Percentiles rank a stretch among this genome's conserved stretches.
These are phyloP conservation scores for Scheffersomyces ergatensis DNA, from an alignment of 805 yeast species.

Conservation along the genomic window DNA sequence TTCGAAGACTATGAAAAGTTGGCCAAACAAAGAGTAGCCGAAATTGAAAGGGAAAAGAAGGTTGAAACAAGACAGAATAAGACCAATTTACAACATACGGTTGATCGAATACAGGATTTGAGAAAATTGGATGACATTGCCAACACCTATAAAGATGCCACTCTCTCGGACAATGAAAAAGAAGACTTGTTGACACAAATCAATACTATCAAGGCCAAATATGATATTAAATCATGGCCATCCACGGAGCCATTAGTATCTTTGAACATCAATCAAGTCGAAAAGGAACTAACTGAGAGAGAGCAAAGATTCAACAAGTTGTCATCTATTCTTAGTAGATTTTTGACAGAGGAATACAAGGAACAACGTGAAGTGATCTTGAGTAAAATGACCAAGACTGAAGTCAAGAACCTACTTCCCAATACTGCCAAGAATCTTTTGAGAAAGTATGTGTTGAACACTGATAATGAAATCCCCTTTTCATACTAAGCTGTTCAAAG, in stretches of 20 bases:
- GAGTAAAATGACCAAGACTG: constrained; percentile 15
- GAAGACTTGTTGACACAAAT: constrained; percentile 28
- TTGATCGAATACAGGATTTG: constrained; percentile 37
- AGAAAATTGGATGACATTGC: constrained; percentile 30
- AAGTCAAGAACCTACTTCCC: constrained; percentile 11
- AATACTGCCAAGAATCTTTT: constrained; percentile 69
- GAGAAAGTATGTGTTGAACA: constrained; percentile 56
- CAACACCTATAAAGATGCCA: constrained; percentile 15
- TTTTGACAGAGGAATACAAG: constrained; percentile 18
- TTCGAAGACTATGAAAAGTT: constrained; percentile 75
- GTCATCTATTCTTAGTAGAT: constrained; percentile 24
- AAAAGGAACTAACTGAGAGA: constrained; percentile 23
- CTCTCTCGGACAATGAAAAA: constrained; percentile 1
- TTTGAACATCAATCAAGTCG: constrained; percentile 26
- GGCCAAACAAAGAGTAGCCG: constrained; percentile 63
- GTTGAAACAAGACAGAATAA: constrained; percentile 51
- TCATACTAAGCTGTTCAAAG: constrained; percentile 1
- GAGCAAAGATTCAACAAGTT: constrained; percentile 30
- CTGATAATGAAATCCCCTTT: constrained; percentile 23
- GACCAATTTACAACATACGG: constrained; percentile 19
- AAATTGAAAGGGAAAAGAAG: constrained; percentile 63
- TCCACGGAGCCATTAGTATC: constrained; percentile 35
- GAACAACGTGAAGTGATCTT: constrained; percentile 21
- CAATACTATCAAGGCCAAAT: constrained; percentile 34
- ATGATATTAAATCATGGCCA: constrained; percentile 41